These are phyloP conservation scores for Plasmodium adleri DNA, from an alignment of 169 alveolate genomes.

Conservation along the genomic window DNA sequence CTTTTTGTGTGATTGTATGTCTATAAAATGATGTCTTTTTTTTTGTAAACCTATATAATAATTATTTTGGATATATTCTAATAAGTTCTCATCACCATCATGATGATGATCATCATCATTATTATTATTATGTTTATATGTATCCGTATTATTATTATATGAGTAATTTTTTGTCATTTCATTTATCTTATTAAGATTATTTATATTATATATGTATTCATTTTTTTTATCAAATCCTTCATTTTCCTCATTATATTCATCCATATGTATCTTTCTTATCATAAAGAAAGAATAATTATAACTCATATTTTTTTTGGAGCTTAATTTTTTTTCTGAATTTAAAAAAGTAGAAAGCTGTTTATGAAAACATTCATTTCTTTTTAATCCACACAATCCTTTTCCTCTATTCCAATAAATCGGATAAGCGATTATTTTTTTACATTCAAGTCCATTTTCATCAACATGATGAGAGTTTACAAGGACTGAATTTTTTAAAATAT, in stretches of 20 bases:
- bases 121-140: neutral
- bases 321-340: conserved; percentile 13
- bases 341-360: conserved; percentile 24
- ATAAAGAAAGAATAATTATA: conserved; percentile 40
- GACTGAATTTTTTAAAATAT: conserved; percentile 18
- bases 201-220: neutral
- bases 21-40: conserved; percentile 14
- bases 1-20: conserved; percentile 11
- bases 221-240: neutral
- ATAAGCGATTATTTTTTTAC: conserved; percentile 27
- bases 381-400: conserved; percentile 29
- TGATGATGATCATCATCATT: neutral
- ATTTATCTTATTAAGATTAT: neutral
- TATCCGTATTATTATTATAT: neutral
- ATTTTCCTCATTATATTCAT: neutral
- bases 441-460: conserved; percentile 27
- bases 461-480: conserved; percentile 18
- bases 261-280: conserved; percentile 13
- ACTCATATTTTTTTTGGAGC: neutral
- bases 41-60: conserved; percentile 43
- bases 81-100: neutral
- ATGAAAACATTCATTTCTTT: conserved; percentile 20
- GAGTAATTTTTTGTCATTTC: neutral
- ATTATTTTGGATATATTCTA: conserved; percentile 11
- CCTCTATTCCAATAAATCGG: conserved; percentile 24